Percentiles rank a stretch among this genome's conserved stretches.
Evolutionary conservation across 345 rosid genomes (phyloP).

Genomic region (Salix suchowensis): DNA sequence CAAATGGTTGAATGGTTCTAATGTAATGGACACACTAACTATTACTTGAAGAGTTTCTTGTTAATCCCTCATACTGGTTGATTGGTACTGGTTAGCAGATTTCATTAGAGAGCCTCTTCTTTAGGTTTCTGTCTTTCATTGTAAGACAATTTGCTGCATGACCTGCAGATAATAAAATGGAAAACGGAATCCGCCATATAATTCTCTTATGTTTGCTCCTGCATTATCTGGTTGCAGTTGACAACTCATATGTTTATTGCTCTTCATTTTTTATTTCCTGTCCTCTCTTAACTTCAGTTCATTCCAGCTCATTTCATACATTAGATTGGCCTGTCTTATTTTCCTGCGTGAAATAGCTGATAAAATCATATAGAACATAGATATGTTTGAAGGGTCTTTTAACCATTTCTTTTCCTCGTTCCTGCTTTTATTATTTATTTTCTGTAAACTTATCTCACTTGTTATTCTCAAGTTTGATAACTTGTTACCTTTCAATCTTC

Average conservation of each 20-base stretch:
- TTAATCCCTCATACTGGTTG: no score
- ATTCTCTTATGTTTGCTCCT: neutral
- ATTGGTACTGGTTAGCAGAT: neutral
- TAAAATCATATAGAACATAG: neutral
- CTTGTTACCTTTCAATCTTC: slow-evolving; percentile 8
- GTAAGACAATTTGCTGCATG: neutral
- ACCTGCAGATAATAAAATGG: neutral
- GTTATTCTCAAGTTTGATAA: slow-evolving; percentile 1
- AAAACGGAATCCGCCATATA: neutral
- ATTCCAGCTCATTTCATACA: neutral
- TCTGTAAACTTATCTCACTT: no score
- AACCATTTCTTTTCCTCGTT: neutral
- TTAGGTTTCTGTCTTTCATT: neutral
- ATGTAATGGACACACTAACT: neutral
- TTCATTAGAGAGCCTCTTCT: neutral
- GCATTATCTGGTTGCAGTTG: neutral
- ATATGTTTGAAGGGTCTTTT: neutral
- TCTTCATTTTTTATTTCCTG: neutral
- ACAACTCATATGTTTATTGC: neutral
- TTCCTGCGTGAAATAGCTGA: neutral
- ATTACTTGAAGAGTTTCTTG: no score
- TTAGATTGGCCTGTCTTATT: neutral
- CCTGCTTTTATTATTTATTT: neutral
- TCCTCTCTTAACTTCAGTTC: neutral
- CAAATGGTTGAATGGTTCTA: neutral